phyloP scores from a whole-genome alignment of 2,329 filamentous ascomycete genomes.

The Thielaviopsis cerberus region DNA sequence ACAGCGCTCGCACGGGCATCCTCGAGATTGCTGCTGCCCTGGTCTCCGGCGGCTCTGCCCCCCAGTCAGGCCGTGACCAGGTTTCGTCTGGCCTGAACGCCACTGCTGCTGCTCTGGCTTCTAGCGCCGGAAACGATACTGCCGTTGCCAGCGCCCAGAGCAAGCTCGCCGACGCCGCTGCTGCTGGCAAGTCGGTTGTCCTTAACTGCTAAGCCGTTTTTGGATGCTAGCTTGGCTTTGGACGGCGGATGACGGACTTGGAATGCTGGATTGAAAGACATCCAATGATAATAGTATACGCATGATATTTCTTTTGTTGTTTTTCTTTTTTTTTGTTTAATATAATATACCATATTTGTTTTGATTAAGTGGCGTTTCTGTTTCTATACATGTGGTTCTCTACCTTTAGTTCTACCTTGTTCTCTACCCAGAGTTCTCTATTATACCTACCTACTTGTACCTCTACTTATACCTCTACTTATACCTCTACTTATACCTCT shows the following conservation, averaged over 20 bases:
- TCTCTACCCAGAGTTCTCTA: too few species aligned
- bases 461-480: too few species aligned
- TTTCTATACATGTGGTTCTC: too few species aligned
- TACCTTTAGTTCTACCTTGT: too few species aligned
- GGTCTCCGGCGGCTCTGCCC: slow-evolving; percentile 2
- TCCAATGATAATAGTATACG: neutral
- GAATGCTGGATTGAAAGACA: neutral
- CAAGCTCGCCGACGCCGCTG: neutral
- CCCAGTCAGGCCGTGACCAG: neutral
- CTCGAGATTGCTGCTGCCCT: slow-evolving; percentile 7
- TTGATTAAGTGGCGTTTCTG: too few species aligned
- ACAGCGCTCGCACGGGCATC: slow-evolving; percentile 4
- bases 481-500: too few species aligned
- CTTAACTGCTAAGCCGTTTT: neutral
- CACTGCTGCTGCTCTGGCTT: neutral
- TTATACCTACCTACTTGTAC: too few species aligned
- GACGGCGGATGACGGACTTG: neutral
- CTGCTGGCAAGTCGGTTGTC: slow-evolving; percentile 1
- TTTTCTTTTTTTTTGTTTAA: neutral
- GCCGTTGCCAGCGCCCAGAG: slow-evolving; percentile 2
- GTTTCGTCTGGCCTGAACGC: slow-evolving; percentile 6
- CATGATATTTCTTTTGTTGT: neutral
- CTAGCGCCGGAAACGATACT: neutral
- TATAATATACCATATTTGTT: neutral
- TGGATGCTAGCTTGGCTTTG: neutral